Evolutionary conservation across 2,329 filamentous ascomycete genomes (phyloP), one percentile per base, ranked within the genome.

Genomic region (Pseudogymnoascus sp.): DNA sequence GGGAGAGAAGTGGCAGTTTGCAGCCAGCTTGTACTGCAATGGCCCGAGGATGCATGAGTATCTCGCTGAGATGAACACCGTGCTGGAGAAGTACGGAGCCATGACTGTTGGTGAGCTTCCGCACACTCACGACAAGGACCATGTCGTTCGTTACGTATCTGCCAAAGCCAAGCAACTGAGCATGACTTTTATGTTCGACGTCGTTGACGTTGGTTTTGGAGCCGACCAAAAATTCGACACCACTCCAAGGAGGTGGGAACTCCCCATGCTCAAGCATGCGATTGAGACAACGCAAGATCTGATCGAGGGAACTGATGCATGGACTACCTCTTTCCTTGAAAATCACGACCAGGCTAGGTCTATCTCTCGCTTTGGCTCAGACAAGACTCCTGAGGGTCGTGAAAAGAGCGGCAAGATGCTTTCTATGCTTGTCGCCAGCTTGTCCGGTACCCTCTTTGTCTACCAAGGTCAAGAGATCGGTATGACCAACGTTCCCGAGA

Each of bases 81-180:
- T 90, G 1, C 75, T 89, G 1, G 75, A 75, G 63, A 75, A 79
- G 53, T 89, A 89, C 72, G 82, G 84, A 63, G 82, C 84, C n/a
- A 83, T 90, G 73, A 89, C 86, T 0, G 87, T 90, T 0, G 88
- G 88, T 59, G 88, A 91, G 73, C 81, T 89, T 25, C 85, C 87
- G 0, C 75, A 82, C 68, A 88, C 86, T 0, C 85, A 83, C 0
- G 81, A 87, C 63, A 78, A 81, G 28, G 72, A 74, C 3, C 77
- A 83, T 38, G 84, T 89, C 1, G 73, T 88, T 6, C 71, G 78
- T 16, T 89, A 87, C 66, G 84, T 89, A 12, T 80, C 81, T 2
- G 80, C 83, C 0, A 74, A 79, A 28, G 81, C 83, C 63, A 80
- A 80, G 64, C 82, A 88, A 72, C 75, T 90, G 59, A 82, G 85